Conservation (phyloP, 2,329 filamentous ascomycete species). For the Neonectria faginata region DNA sequence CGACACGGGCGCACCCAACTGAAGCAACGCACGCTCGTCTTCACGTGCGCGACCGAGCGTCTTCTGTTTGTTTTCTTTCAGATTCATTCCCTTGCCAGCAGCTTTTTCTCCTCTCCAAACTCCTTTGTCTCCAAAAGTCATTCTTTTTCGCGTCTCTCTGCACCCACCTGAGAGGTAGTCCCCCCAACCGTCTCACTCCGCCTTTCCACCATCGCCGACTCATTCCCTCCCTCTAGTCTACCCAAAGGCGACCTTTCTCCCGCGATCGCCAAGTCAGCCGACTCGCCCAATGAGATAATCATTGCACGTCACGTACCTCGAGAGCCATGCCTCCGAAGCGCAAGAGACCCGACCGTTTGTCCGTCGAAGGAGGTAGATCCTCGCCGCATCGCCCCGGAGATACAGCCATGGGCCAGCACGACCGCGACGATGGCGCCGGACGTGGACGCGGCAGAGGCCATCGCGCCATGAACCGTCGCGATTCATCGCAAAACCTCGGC, state of each 20-base stretch:
- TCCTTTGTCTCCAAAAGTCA: conserved; percentile 45
- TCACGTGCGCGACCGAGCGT: conserved; percentile 10
- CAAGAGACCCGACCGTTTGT: conserved; percentile 66
- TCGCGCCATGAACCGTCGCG: conserved; percentile 63
- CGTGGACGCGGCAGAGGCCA: conserved; percentile 61
- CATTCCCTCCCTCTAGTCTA: conserved; percentile 33
- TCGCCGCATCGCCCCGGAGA: conserved; percentile 73
- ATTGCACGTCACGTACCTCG: conserved; percentile 34
- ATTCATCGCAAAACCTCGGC: conserved; percentile 58
- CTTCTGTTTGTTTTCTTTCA: conserved; percentile 31
- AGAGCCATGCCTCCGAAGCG: conserved; percentile 68
- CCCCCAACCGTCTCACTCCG: conserved; percentile 17
- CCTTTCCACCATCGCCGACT: conserved; percentile 31
- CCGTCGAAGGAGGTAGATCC: conserved; percentile 64
- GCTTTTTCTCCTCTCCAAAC: conserved; percentile 31
- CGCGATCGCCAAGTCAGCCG: conserved; percentile 15
- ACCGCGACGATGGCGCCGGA: conserved; percentile 63
- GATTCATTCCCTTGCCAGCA: conserved; percentile 41
- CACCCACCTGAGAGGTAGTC: conserved; percentile 32
- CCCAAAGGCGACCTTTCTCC: conserved; percentile 9
- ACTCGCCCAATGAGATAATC: conserved; percentile 52
- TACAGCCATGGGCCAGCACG: conserved; percentile 67
- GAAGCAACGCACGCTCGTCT: conserved; percentile 11
- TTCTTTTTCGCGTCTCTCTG: conserved; percentile 37
- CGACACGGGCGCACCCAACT: conserved; percentile 27